These are phyloP conservation scores for Lasiosphaeriaceae sp. DNA, from an alignment of 495 filamentous ascomycete species.

Conservation along the genomic window DNA sequence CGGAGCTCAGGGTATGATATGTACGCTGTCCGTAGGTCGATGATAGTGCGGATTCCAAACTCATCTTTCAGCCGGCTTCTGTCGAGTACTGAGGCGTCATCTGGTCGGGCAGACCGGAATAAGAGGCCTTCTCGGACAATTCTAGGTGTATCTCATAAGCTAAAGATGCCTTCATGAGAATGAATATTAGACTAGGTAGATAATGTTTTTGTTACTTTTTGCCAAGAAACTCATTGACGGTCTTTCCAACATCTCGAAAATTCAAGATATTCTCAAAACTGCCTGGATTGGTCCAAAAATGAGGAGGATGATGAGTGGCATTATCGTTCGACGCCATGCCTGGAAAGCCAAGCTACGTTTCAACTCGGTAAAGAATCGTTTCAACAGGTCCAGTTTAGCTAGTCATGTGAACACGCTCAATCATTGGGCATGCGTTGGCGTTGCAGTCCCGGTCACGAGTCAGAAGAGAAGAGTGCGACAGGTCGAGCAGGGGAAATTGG, in stretches of 20 bases:
- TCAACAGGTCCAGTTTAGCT: no score
- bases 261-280: slow-evolving; percentile 68
- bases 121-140: slow-evolving; percentile 65
- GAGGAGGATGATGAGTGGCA: no score
- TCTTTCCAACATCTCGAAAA: slow-evolving; percentile 79
- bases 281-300: neutral
- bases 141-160: slow-evolving; percentile 27
- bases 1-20: neutral
- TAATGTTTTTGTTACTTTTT: slow-evolving; percentile 42
- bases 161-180: no score
- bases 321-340: no score
- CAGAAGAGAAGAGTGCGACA: no score
- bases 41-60: slow-evolving; percentile 62
- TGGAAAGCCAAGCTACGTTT: no score
- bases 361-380: no score
- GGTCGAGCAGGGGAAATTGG: no score
- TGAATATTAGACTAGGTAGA: neutral
- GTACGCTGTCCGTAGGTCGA: slow-evolving; percentile 71
- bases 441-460: no score
- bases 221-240: slow-evolving; percentile 58
- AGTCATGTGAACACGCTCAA: no score
- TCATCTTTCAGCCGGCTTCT: slow-evolving; percentile 55
- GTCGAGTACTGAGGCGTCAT: slow-evolving; percentile 68
- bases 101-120: slow-evolving; percentile 70
- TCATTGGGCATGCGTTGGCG: no score